Evolutionary conservation across 768 basidiomycete species (phyloP), one percentile per base, ranked within the genome.

Genomic region (Fibroporia radiculosa): DNA sequence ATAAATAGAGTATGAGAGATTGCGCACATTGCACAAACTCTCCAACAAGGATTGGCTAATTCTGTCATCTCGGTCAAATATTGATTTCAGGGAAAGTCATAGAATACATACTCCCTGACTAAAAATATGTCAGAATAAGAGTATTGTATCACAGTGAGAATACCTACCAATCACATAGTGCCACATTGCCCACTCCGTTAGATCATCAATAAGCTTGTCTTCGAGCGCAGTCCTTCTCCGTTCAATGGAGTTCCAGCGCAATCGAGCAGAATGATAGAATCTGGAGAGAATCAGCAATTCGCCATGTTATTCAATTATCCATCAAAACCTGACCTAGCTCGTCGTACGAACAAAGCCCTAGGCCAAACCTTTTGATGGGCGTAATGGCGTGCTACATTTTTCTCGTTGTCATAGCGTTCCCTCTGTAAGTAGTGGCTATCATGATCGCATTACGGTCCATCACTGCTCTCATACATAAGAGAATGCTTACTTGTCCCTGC

Each of bases 321-420:
- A 31, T 31, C 29, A 31, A 7, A n/a, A n/a, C 54, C 67, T 31
- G 56, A 82, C 84, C 82, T 67, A 20, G 83, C 82, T 37, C 77
- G 72, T 24, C 81, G 72, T 41, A 85, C 70, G 54, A 75, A 80
- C 6, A 86, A 71, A 14, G 82, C 77, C 52, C 87, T 68, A 12
- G 87, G 87, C 84, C 84, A 89, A 11, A 70, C 70, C 59, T 84
- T 84, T 61, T 91, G 87, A 28, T 73, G 71, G 16, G 76, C 74
- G 57, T 82, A 80, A 49, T 77, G 77, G 18, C 81, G 74, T 33
- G 80, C 78, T n/a, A 82, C 70, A 55, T 72, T 77, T 54, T 78
- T 69, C 54, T 84, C 82, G n/a, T 67, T 67, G 12, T 63, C 67
- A 52, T 79, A 78, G 41, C 75, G 71, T 2, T 81, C 75, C 2